A percentile compares a stretch with the other conserved stretches of the same genome.
These are phyloP conservation scores for Nakazawaea populi DNA, from an alignment of 805 yeast species.

Conservation along the genomic window DNA sequence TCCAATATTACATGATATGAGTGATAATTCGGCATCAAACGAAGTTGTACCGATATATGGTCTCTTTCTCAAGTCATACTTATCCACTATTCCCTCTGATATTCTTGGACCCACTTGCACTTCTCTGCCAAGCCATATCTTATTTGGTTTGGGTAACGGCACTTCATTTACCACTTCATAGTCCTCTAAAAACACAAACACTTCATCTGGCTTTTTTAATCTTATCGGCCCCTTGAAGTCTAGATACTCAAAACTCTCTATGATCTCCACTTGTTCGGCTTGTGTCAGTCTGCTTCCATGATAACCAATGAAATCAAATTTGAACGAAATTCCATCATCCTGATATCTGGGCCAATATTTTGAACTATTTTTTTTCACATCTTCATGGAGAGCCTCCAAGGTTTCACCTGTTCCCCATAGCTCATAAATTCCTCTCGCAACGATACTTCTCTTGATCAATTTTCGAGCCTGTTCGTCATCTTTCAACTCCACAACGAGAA, in stretches of 20 bases:
- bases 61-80: constrained; percentile 74
- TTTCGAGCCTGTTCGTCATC: constrained; percentile 62
- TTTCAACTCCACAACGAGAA: constrained; percentile 59
- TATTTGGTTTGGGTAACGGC: constrained; percentile 39
- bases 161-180: constrained; percentile 44
- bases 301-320: constrained; percentile 75
- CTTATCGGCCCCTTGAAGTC: constrained; percentile 71
- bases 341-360: constrained; percentile 18
- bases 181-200: constrained; percentile 70
- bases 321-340: constrained; percentile 51
- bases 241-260: constrained; percentile 68
- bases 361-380: constrained; percentile 28
- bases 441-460: constrained; percentile 60
- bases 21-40: constrained; percentile 88
- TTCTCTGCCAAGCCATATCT: constrained; percentile 72
- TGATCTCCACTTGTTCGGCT: constrained; percentile 48
- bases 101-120: constrained; percentile 56
- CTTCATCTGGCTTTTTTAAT: constrained; percentile 70
- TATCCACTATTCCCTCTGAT: constrained; percentile 59
- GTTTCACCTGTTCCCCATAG: constrained; percentile 70
- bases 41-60: constrained; percentile 94
- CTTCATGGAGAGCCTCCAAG: constrained; percentile 52
- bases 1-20: constrained; percentile 83
- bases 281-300: constrained; percentile 56
- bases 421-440: constrained; percentile 75